These are phyloP conservation scores for Annulohypoxylon bovei DNA, from an alignment of 495 filamentous ascomycete species.

Conservation along the genomic window DNA sequence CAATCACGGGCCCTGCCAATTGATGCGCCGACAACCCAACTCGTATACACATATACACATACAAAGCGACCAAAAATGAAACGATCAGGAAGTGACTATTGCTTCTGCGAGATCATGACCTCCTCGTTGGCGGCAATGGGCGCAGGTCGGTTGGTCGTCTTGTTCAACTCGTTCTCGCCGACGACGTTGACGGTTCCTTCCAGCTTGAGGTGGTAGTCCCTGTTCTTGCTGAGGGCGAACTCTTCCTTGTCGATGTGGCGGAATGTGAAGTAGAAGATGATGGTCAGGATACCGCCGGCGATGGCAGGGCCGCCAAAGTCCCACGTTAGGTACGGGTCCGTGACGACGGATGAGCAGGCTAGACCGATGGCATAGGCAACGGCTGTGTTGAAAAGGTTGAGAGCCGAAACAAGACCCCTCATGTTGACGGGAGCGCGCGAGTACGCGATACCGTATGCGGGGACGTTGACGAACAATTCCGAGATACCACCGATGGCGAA, in stretches of 20 bases:
- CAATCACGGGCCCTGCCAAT: constrained; percentile 13
- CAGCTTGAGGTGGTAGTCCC: constrained; percentile 48
- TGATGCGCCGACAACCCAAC: neutral
- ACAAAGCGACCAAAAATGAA: neutral
- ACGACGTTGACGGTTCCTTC: constrained; percentile 49
- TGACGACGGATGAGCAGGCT: constrained; percentile 67
- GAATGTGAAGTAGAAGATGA: constrained; percentile 62
- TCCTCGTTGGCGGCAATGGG: constrained; percentile 55
- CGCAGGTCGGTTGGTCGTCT: constrained; percentile 49
- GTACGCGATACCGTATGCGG: constrained; percentile 77
- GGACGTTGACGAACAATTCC: constrained; percentile 76
- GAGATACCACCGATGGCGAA: constrained; percentile 68
- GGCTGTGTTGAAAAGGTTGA: constrained; percentile 70
- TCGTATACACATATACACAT: constrained; percentile 21
- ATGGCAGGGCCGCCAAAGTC: constrained; percentile 64
- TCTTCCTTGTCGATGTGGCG: constrained; percentile 61
- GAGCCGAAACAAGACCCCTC: constrained; percentile 72
- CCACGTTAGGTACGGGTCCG: constrained; percentile 68
- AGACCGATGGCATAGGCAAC: constrained; percentile 68
- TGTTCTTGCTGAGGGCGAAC: constrained; percentile 53
- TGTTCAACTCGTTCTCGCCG: constrained; percentile 54
- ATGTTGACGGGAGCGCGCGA: constrained; percentile 74
- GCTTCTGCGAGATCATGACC: constrained; percentile 57
- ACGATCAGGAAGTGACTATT: constrained; percentile 43
- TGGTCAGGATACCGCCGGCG: constrained; percentile 55